Evolutionary conservation across 129 eudicot genomes (phyloP), one percentile per base, ranked within the genome.

Genomic region (Smallanthus sonchifolius): DNA sequence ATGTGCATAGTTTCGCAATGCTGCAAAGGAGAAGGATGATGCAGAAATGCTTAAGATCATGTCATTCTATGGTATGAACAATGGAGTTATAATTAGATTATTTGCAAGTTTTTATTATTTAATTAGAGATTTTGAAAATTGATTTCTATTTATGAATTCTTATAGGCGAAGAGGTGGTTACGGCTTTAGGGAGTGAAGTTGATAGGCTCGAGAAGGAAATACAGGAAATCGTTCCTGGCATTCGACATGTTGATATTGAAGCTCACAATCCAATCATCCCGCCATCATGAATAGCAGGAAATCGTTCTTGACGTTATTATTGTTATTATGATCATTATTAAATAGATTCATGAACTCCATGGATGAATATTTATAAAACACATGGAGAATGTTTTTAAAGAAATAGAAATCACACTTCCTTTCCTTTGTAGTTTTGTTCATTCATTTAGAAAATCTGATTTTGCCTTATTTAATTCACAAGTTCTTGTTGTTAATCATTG

Each of bases 141-240:
- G 16, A 37, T 67, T 45, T n/a, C 6, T 10, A 70, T 56, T 35
- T 3, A 73, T 44, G 44, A 69, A 10, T 52, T 16, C 51, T 72
- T 79, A 40, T 79, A 89, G 98, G 98, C 77, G 98, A 90, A 84
- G 97, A 94, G 71, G 91, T 90, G 68, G 97, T 94, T 55, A 94
- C 95, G 35, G 97, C 98, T 66, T 79, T 93, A 5, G 98, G 97
- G 82, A 88, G 97, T 70, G 98, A 94, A 83, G 97, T 94, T 40
- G 98, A 94, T 80, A 88, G 98, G 75, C 97, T 94, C 24, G 97
- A 94, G 74, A 77, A 78, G 68, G 98, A 94, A 77, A 94, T 94
- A 56, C 97, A 94, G 52, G 91, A 86, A 44, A 85, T 93, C n/a
- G 97, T 93, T 44, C 98, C 98, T 48, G 98, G 98, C 17, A 94